Percentiles rank a stretch among this genome's conserved stretches.
phyloP scores from a whole-genome alignment of 108 stramenopile species.

The Epipyxis sp. region DNA sequence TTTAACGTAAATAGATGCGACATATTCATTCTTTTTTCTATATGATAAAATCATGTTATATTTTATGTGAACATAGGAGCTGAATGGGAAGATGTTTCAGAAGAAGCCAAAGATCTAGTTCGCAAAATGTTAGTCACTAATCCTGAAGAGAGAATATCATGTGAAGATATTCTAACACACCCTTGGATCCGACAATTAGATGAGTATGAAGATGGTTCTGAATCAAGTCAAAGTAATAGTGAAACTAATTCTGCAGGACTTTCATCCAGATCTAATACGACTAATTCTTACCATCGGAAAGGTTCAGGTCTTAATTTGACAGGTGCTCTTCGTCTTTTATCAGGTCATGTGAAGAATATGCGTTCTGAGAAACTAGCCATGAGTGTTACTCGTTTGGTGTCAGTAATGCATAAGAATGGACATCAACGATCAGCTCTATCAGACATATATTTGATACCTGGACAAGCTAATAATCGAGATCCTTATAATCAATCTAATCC shows the following conservation, averaged over 20 bases:
- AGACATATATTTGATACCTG: neutral
- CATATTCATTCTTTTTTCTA: neutral
- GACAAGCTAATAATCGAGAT: neutral
- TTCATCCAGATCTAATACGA: neutral
- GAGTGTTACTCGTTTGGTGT: constrained; percentile 29
- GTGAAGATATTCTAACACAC: constrained; percentile 25
- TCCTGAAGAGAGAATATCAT: constrained; percentile 32
- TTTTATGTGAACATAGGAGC: constrained; percentile 24
- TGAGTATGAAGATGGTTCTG: neutral
- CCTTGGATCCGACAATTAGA: constrained; percentile 22
- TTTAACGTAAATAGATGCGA: too few relatives aligned
- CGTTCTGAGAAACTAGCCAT: constrained; percentile 16
- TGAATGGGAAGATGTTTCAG: constrained; percentile 36
- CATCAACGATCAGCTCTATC: neutral
- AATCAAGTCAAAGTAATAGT: neutral
- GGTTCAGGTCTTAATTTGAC: neutral
- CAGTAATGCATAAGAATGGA: constrained; percentile 15
- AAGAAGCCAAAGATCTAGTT: constrained; percentile 37
- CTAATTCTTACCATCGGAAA: neutral
- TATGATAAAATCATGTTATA: constrained; percentile 13
- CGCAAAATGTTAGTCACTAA: constrained; percentile 32
- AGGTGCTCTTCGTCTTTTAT: neutral
- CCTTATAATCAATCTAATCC: neutral
- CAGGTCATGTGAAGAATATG: constrained; percentile 14
- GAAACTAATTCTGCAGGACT: neutral